These are phyloP conservation scores for Neurospora sp. DNA, from an alignment of 495 filamentous ascomycete species.

Conservation along the genomic window DNA sequence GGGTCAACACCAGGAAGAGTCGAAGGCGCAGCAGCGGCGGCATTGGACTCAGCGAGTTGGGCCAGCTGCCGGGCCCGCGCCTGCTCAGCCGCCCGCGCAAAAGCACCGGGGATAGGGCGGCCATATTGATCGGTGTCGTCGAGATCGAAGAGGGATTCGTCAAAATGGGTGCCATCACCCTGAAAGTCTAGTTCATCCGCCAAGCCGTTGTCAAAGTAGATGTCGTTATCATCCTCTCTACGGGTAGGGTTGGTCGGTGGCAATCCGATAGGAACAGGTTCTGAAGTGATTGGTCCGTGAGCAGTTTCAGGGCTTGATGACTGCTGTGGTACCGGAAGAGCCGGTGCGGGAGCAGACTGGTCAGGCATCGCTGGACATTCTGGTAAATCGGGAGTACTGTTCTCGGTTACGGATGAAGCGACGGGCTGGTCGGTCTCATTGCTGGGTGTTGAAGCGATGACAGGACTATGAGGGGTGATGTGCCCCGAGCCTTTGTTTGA, in stretches of 20 bases:
- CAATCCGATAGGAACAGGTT: slow-evolving; percentile 14
- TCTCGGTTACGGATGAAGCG: slow-evolving; percentile 40
- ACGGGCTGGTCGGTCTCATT: slow-evolving; percentile 41
- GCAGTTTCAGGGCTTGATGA: background rate
- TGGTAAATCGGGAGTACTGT: slow-evolving; percentile 18
- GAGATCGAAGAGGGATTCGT: slow-evolving; percentile 72
- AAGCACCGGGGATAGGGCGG: slow-evolving; percentile 40
- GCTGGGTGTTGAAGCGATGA: slow-evolving; percentile 40
- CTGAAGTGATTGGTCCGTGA: slow-evolving; percentile 1
- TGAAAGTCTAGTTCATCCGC: slow-evolving; percentile 38
- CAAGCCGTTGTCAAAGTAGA: slow-evolving; percentile 76
- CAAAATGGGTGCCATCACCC: slow-evolving; percentile 49
- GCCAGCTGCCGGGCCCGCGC: slow-evolving; percentile 19
- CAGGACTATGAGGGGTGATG: slow-evolving; percentile 36
- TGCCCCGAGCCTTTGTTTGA: slow-evolving; percentile 40
- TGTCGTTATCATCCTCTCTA: slow-evolving; percentile 49
- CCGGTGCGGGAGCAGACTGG: background rate
- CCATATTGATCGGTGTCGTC: slow-evolving; percentile 48
- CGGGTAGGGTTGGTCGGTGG: background rate
- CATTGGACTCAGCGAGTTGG: slow-evolving; percentile 17
- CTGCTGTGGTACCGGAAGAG: slow-evolving; percentile 2
- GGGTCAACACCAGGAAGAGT: background rate
- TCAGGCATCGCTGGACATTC: background rate
- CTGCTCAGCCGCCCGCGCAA: slow-evolving; percentile 32
- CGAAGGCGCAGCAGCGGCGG: background rate